Evolutionary conservation across 176 grass and related monocot species (phyloP).

Genomic region (Eleusine indica): DNA sequence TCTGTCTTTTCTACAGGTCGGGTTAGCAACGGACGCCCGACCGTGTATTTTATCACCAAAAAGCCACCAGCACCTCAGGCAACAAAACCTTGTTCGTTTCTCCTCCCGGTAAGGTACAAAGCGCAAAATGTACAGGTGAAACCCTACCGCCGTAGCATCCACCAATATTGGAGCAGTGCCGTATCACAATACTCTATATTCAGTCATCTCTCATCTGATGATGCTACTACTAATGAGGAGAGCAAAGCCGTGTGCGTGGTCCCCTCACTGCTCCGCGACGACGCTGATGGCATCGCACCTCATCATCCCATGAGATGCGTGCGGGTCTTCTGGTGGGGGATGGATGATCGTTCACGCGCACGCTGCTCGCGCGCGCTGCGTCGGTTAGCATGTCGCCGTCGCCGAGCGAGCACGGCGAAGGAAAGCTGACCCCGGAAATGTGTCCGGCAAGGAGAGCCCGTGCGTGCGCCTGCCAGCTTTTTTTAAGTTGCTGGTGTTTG

Average conservation of each 20-base stretch:
- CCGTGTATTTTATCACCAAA: conserved; percentile 21
- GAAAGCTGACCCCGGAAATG: conserved; percentile 17
- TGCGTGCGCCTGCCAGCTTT: neutral
- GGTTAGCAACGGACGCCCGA: conserved; percentile 5
- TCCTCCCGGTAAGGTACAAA: neutral
- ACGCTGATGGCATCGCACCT: conserved; percentile 5
- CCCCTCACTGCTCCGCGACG: neutral
- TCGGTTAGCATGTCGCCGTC: conserved; percentile 51
- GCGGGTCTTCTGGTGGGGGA: conserved; percentile 28
- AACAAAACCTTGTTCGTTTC: conserved; percentile 7
- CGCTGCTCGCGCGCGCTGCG: neutral
- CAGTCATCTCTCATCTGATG: neutral
- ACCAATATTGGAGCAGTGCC: conserved; percentile 20
- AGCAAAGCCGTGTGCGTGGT: conserved; percentile 9
- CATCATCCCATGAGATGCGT: conserved; percentile 28
- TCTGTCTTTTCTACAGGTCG: conserved; percentile 4
- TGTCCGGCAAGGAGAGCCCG: neutral
- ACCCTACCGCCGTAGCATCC: neutral
- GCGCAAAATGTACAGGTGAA: conserved; percentile 5
- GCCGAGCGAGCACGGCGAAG: conserved; percentile 14
- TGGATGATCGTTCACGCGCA: neutral
- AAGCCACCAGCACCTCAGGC: neutral
- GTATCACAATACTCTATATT: conserved; percentile 20
- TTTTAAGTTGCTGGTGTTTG: neutral
- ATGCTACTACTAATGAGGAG: neutral